Evolutionary conservation across 306 rosid species (phyloP).

Genomic region (Mucuna pruriens): DNA sequence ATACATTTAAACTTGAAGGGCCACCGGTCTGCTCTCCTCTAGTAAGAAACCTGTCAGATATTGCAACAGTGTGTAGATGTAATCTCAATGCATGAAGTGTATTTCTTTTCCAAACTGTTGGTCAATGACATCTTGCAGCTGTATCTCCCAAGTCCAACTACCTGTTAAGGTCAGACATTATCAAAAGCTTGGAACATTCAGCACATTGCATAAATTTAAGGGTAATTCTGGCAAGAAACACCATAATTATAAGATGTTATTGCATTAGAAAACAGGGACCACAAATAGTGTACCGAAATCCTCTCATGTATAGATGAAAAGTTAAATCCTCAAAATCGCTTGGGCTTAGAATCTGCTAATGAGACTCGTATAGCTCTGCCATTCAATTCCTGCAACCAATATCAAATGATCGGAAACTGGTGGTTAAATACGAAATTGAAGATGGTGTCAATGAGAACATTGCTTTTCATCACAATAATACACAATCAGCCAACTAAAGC

Average conservation of each 20-base stretch:
- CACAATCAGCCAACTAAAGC: background rate
- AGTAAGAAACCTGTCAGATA: slow-evolving; percentile 20
- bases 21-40: slow-evolving; percentile 35
- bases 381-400: slow-evolving; percentile 68
- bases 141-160: slow-evolving; percentile 38
- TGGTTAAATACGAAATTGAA: background rate
- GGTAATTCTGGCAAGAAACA: background rate
- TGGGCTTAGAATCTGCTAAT: slow-evolving; percentile 70
- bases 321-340: slow-evolving; percentile 60
- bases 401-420: slow-evolving; percentile 30
- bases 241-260: background rate
- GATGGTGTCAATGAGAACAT: background rate
- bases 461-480: background rate
- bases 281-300: slow-evolving; percentile 39
- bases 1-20: slow-evolving; percentile 27
- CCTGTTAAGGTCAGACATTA: slow-evolving; percentile 36
- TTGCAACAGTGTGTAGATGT: slow-evolving; percentile 7
- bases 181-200: background rate
- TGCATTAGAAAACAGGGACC: slow-evolving; percentile 20
- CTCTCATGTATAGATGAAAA: slow-evolving; percentile 27
- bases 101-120: slow-evolving; percentile 12
- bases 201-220: background rate
- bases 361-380: slow-evolving; percentile 87
- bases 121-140: slow-evolving; percentile 24
- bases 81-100: slow-evolving; percentile 16